phyloP scores from a whole-genome alignment of 2,329 filamentous ascomycete genomes.

The Fusarium metavorans region DNA sequence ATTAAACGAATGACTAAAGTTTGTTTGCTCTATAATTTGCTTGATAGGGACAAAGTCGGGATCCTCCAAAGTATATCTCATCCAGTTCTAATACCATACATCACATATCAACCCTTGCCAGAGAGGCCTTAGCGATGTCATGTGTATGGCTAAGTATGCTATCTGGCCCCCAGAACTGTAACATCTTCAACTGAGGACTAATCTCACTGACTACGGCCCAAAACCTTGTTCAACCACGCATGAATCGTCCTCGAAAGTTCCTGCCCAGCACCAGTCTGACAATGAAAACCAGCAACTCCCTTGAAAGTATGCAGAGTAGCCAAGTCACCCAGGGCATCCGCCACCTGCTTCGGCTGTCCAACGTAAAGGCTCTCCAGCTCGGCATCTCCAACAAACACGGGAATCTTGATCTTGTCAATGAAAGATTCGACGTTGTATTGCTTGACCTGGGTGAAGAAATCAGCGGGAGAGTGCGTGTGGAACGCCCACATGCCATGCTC shows the following conservation, averaged over 20 bases:
- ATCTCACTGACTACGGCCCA: neutral
- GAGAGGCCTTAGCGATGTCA: neutral
- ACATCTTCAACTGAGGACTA: neutral
- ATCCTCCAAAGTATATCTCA: no score
- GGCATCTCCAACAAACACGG: constrained; percentile 24
- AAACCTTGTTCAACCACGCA: constrained; percentile 23
- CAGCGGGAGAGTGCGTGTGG: constrained; percentile 14
- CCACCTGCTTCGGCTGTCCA: constrained; percentile 18
- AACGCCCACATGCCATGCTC: constrained; percentile 10
- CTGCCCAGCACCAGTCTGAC: constrained; percentile 26
- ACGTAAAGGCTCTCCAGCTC: neutral
- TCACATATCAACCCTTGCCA: neutral
- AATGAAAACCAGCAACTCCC: constrained; percentile 26
- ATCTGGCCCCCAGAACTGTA: neutral
- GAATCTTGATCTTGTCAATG: constrained; percentile 13
- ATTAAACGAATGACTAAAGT: neutral
- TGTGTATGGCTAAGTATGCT: neutral
- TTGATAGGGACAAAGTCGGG: neutral
- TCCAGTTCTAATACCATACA: neutral
- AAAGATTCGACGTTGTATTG: constrained; percentile 12
- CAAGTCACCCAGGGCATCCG: constrained; percentile 20
- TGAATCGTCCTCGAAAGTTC: constrained; percentile 19
- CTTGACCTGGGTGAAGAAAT: constrained; percentile 15
- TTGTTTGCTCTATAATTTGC: neutral
- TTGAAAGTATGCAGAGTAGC: constrained; percentile 22